These are phyloP conservation scores for Penicillium sp. DNA, from an alignment of 2,329 filamentous ascomycete species.

Conservation along the genomic window DNA sequence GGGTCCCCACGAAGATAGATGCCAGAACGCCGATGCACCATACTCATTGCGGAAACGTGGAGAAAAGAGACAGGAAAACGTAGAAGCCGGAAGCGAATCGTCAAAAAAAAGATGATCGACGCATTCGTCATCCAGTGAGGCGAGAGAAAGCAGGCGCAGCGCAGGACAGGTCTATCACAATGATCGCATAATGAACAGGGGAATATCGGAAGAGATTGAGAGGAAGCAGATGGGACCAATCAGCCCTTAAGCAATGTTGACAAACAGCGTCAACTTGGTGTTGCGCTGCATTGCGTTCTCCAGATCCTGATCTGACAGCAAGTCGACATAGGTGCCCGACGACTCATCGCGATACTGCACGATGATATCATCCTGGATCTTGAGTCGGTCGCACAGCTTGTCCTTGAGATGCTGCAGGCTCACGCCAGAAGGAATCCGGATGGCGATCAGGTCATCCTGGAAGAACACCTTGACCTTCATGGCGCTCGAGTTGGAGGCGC, in stretches of 20 bases:
- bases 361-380: constrained; percentile 73
- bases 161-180: constrained; percentile 11
- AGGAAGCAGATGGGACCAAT: neutral
- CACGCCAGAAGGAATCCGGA: constrained; percentile 82
- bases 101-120: too few species aligned
- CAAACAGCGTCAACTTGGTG: constrained; percentile 80
- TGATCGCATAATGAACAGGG: neutral
- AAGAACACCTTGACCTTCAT: constrained; percentile 97
- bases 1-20: constrained; percentile 15
- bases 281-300: constrained; percentile 79
- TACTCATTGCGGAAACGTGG: constrained; percentile 9
- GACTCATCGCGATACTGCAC: constrained; percentile 86
- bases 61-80: constrained; percentile 3
- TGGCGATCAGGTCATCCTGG: constrained; percentile 86
- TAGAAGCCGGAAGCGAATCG: neutral
- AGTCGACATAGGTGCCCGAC: constrained; percentile 70
- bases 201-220: neutral
- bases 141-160: neutral
- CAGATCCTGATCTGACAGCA: constrained; percentile 79
- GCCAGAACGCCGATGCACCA: constrained; percentile 30
- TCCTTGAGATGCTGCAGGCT: constrained; percentile 75
- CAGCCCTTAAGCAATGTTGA: constrained; percentile 42
- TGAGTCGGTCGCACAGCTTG: constrained; percentile 81
- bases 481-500: constrained; percentile 48
- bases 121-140: neutral